Conservation (phyloP, 1,284 basidiomycete species). For the Gymnopus androsaceus region DNA sequence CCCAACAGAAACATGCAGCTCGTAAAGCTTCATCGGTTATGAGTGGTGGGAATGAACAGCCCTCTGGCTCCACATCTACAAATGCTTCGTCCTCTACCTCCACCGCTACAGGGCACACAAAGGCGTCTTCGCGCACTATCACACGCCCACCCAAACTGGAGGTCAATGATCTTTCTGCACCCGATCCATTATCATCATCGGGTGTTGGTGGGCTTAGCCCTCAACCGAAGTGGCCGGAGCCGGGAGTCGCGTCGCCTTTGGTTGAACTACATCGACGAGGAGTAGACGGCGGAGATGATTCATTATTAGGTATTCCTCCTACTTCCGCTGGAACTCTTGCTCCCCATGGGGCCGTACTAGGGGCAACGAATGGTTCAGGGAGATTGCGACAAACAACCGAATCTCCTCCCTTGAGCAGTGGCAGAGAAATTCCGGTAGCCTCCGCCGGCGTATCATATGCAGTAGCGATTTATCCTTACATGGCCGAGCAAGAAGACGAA, state of each 20-base stretch:
- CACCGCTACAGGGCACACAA: conserved; percentile 43
- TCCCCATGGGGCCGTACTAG: conserved; percentile 4
- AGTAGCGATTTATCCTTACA: conserved; percentile 92
- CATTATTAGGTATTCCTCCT: conserved; percentile 18
- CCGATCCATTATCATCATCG: conserved; percentile 31
- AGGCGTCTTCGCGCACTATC: conserved; percentile 39
- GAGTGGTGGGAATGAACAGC: conserved; percentile 22
- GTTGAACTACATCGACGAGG: conserved; percentile 49
- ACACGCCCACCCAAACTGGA: conserved; percentile 66
- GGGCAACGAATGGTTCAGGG: conserved; percentile 7
- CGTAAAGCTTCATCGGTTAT: conserved; percentile 67
- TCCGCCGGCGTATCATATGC: conserved; percentile 80
- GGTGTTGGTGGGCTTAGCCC: conserved; percentile 44
- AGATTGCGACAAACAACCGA: conserved; percentile 25
- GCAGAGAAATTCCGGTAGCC: conserved; percentile 51
- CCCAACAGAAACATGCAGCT: conserved; percentile 90
- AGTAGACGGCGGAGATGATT: conserved; percentile 19
- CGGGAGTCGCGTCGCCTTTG: conserved; percentile 59
- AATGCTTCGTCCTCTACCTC: conserved; percentile 36
- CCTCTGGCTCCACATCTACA: conserved; percentile 1
- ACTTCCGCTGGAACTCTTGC: conserved; percentile 26
- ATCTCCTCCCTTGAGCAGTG: conserved; percentile 24
- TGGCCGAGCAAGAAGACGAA: conserved; percentile 96
- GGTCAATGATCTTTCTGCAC: conserved; percentile 54
- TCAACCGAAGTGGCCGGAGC: conserved; percentile 75